Percentiles rank a stretch among this genome's conserved stretches.
Evolutionary conservation across 73 alveolate genomes (phyloP).

Genomic region (Paraurostyla sp.): DNA sequence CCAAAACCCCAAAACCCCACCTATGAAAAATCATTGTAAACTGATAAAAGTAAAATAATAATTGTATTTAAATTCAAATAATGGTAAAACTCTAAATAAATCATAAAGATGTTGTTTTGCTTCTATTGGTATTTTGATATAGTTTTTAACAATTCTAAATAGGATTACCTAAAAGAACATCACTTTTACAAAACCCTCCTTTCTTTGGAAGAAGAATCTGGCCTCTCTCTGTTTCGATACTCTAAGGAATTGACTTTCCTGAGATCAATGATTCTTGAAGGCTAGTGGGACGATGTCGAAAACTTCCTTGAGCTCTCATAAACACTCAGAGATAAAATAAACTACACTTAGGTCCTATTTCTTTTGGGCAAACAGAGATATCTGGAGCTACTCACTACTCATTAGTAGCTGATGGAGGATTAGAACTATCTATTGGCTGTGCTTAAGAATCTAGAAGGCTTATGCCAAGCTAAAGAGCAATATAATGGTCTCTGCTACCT

Average conservation of each 20-base stretch:
- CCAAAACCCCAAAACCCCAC: too few species aligned
- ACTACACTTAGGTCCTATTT: slow-evolving; percentile 82
- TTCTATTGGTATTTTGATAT: background rate
- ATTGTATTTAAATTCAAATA: slow-evolving; percentile 43
- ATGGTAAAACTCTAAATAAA: slow-evolving; percentile 60
- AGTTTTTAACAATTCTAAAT: background rate
- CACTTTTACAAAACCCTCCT: slow-evolving; percentile 76
- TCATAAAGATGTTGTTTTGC: slow-evolving; percentile 47
- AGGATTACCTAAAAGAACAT: slow-evolving; percentile 74
- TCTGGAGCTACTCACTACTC: slow-evolving; percentile 83
- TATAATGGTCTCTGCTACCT: slow-evolving; percentile 84
- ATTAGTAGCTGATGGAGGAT: slow-evolving; percentile 28
- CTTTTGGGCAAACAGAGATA: slow-evolving; percentile 94
- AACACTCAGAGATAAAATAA: slow-evolving; percentile 80
- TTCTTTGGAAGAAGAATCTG: slow-evolving; percentile 91
- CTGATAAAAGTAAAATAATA: too few species aligned
- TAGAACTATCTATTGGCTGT: slow-evolving; percentile 71
- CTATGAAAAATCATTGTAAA: too few species aligned
- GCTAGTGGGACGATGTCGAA: slow-evolving; percentile 93
- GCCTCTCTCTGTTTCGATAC: slow-evolving; percentile 78
- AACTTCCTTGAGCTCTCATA: slow-evolving; percentile 88
- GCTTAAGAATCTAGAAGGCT: slow-evolving; percentile 77
- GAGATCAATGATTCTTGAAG: slow-evolving; percentile 89
- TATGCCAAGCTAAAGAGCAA: slow-evolving; percentile 78
- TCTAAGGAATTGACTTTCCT: slow-evolving; percentile 93